Base-by-base conservation (phyloP, 495 filamentous ascomycete genomes). In the Daldinia childiae region DNA sequence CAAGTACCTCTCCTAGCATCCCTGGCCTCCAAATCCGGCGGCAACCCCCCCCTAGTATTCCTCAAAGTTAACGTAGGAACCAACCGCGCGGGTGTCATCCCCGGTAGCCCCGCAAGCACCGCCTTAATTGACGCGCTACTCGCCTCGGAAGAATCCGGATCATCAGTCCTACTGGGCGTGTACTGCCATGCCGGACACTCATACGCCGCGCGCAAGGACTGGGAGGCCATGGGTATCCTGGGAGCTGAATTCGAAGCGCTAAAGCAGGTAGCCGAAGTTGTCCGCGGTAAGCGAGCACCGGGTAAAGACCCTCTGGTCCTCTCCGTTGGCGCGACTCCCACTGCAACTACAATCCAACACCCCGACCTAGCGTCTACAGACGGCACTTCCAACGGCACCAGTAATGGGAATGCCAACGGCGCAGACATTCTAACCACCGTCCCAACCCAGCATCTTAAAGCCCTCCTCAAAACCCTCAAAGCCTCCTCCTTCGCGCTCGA, bases 151-250 rank as follows among this genome's bases (percentile, higher is more conserved):
- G 67, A 75, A 0, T 50, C 55, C 0, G 84, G 86, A 0, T 38
- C 59, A n/a, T 79, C 80, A 8, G 68, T 74, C 0, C 78, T 95
- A 3, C 77, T 86, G 15, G 93, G 93, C 0, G 74, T 95, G 17
- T 97, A 96, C 78, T 87, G 85, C n/a, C 93, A 96, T 76, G 90
- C 90, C 4, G 92, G 93, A 4, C 87, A 92, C 62, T 92, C 88
- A 32, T 96, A 97, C 77, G 84, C 78, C 26, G 81, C 81, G 0
- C 79, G 85, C 8, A 74, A 77, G 6, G 83, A 87, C 52, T 79
- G 77, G 74, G 75, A 71, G 27, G 90, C 91, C 6, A 82, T 93
- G 78, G 66, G 78, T 0, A 80, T 86, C 54, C 76, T 96, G 11
- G 79, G 77, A 4, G 78, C 73, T 9, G 93, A 96, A 82, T 85